Conservation (phyloP, 148 eudicot genomes). For the Fagopyrum tataricum region DNA sequence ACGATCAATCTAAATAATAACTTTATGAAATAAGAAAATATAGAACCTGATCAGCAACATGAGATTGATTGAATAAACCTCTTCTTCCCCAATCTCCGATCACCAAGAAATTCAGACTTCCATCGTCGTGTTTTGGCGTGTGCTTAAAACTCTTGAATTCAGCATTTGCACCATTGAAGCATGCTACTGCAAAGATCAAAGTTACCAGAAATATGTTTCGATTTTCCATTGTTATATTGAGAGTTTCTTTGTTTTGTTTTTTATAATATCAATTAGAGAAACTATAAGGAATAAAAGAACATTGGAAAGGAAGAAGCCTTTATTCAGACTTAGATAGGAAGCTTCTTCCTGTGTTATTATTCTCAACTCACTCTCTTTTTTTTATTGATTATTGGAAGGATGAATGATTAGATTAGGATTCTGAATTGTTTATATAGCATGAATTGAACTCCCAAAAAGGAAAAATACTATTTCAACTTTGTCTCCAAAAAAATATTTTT, state of each 20-base stretch:
- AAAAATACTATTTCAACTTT: not conserved
- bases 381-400: not conserved
- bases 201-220: not conserved
- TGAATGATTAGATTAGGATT: not conserved
- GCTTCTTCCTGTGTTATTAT: constrained; percentile 5
- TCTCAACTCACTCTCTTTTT: not conserved
- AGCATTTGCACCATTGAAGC: not conserved
- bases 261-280: not conserved
- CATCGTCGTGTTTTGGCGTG: not conserved
- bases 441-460: not conserved
- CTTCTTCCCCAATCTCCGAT: constrained; percentile 86
- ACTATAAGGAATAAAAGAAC: not conserved
- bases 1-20: too few species aligned
- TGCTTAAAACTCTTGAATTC: not conserved
- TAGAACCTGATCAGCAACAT: constrained; percentile 57
- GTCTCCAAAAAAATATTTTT: too few species aligned
- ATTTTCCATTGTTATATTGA: not conserved
- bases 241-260: not conserved
- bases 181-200: not conserved
- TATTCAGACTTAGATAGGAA: not conserved
- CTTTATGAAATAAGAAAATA: not conserved
- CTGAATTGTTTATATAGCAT: constrained; percentile 1
- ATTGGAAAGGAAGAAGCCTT: constrained; percentile 5
- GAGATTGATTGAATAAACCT: constrained; percentile 60
- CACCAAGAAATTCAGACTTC: constrained; percentile 36